phyloP scores from a whole-genome alignment of 192 early-diverging fungal species.

The Backusella mclennaniae region DNA sequence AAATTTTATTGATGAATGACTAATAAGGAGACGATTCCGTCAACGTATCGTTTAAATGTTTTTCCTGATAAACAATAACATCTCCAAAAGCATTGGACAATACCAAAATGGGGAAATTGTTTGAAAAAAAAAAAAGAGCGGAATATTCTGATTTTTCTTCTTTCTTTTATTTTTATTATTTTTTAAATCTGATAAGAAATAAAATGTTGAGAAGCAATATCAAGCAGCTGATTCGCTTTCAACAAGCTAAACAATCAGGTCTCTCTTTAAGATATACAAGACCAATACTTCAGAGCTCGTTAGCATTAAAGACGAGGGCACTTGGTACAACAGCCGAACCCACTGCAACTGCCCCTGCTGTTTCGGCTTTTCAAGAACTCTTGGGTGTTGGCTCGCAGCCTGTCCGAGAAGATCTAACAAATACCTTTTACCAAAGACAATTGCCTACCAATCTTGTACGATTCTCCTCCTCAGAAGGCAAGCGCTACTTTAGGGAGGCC shows the following conservation, averaged over 20 bases:
- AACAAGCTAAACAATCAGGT: neutral
- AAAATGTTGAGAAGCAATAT: neutral
- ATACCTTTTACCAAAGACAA: constrained; percentile 46
- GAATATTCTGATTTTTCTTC: neutral
- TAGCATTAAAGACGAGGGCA: neutral
- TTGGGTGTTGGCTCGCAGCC: constrained; percentile 3
- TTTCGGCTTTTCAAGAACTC: constrained; percentile 18
- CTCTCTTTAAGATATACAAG: neutral
- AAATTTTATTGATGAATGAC: no score
- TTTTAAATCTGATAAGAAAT: neutral
- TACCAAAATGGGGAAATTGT: neutral
- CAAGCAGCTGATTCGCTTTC: neutral
- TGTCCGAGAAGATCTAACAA: constrained; percentile 18
- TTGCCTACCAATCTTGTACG: constrained; percentile 67
- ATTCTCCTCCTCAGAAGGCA: constrained; percentile 78
- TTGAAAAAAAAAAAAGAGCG: neutral
- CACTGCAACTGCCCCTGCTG: neutral
- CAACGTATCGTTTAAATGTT: neutral
- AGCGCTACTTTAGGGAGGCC: constrained; percentile 75
- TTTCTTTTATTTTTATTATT: neutral
- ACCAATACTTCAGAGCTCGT: neutral
- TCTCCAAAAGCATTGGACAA: neutral
- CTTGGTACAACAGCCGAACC: neutral
- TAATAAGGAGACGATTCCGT: no score
- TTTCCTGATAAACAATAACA: neutral